Conservation (phyloP, 2,329 filamentous ascomycete genomes). For the Epichloe brachyelytri region DNA sequence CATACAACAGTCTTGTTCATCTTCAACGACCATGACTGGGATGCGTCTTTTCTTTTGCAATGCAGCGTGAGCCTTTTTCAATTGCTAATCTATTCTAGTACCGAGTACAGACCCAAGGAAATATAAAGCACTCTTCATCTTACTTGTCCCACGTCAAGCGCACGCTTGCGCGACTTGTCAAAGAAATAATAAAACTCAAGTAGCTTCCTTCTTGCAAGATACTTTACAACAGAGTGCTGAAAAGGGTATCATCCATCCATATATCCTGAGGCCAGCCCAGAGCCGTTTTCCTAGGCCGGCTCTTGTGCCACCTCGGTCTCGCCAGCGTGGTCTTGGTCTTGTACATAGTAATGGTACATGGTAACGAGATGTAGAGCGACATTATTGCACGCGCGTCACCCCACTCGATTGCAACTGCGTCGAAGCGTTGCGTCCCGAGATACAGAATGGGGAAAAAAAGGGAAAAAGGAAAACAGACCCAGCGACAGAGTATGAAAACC, state of each 20-base stretch:
- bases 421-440: not conserved
- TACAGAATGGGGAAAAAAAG: conserved; percentile 4
- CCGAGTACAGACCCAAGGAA: not conserved
- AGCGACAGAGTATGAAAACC: not conserved
- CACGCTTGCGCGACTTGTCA: not conserved
- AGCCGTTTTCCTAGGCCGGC: conserved; percentile 10
- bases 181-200: not conserved
- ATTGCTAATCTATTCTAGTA: conserved; percentile 6
- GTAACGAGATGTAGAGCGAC: not conserved
- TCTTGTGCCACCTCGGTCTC: conserved; percentile 9
- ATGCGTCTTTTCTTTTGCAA: not conserved
- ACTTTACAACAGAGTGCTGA: conserved; percentile 14
- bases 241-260: conserved; percentile 19
- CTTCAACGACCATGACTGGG: too few relatives aligned
- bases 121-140: not conserved
- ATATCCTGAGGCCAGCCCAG: conserved; percentile 20
- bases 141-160: conserved; percentile 1
- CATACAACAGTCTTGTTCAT: too few relatives aligned
- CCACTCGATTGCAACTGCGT: not conserved
- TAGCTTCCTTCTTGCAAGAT: conserved; percentile 5
- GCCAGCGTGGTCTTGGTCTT: conserved; percentile 10
- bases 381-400: not conserved
- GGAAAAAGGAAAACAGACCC: conserved; percentile 3
- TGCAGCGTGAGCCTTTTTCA: conserved; percentile 4
- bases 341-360: conserved; percentile 15